Evolutionary conservation across 1,284 basidiomycete genomes (phyloP).

Genomic region (Cutaneotrichosporon cutaneum): DNA sequence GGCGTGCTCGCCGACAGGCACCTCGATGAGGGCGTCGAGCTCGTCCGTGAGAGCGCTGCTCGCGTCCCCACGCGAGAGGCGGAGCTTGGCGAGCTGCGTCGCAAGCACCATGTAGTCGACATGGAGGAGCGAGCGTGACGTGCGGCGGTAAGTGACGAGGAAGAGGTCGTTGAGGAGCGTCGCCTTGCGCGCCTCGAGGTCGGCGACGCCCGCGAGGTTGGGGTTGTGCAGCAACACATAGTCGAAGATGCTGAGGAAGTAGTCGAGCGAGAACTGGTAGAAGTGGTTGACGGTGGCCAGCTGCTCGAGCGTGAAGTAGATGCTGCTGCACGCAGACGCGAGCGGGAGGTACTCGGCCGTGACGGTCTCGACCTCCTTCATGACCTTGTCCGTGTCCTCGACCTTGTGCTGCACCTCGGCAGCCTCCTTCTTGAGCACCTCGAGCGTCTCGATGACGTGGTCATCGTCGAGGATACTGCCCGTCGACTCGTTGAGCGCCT

Average conservation of each 20-base stretch:
- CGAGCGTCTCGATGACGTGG: constrained; percentile 96
- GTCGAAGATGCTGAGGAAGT: constrained; percentile 99
- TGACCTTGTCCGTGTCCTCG: constrained; percentile 94
- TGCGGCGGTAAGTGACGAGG: constrained; percentile 82
- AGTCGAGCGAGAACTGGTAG: constrained; percentile 96
- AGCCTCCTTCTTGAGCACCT: constrained; percentile 95
- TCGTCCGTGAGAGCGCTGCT: constrained; percentile 75
- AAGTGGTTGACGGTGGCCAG: constrained; percentile 93
- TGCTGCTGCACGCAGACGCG: constrained; percentile 92
- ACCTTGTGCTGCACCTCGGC: constrained; percentile 95
- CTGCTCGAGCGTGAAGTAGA: constrained; percentile 97
- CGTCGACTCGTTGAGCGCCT: constrained; percentile 93
- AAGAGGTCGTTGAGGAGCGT: constrained; percentile 91
- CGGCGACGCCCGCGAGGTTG: constrained; percentile 73
- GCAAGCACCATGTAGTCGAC: constrained; percentile 89
- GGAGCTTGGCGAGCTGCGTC: constrained; percentile 85
- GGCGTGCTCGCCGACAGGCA: constrained; percentile 38
- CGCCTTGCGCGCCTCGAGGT: constrained; percentile 70
- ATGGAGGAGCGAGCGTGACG: constrained; percentile 86
- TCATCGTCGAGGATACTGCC: constrained; percentile 99
- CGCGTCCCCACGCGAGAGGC: constrained; percentile 64
- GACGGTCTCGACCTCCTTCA: constrained; percentile 94
- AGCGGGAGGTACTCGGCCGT: constrained; percentile 92
- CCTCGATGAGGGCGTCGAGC: constrained; percentile 85
- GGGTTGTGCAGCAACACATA: constrained; percentile 89